A percentile compares a stretch with the other conserved stretches of the same genome.
Conservation (phyloP, 2,329 filamentous ascomycete genomes). For the Xylariaceae sp. region DNA sequence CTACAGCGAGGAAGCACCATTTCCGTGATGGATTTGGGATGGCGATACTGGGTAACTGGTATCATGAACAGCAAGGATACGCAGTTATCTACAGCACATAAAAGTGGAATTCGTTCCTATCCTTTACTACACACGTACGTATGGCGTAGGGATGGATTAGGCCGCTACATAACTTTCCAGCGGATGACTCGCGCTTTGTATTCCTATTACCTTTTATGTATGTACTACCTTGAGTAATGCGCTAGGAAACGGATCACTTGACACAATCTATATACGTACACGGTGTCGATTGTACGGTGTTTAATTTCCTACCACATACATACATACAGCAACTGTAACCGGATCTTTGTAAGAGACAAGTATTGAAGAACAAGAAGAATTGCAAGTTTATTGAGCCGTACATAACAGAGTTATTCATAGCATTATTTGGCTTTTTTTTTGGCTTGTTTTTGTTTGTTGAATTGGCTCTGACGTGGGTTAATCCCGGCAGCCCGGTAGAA, state of each 20-base stretch:
- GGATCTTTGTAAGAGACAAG: neutral
- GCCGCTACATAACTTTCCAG: no score
- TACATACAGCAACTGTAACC: neutral
- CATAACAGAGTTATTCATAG: neutral
- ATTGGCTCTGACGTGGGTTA: no score
- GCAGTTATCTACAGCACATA: neutral
- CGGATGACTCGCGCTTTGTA: no score
- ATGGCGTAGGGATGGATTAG: neutral
- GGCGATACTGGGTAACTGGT: no score
- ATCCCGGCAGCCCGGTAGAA: neutral
- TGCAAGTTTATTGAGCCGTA: no score
- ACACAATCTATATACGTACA: neutral
- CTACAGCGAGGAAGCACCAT: no score
- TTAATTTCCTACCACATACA: neutral
- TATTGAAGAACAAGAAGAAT: no score
- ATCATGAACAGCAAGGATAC: neutral
- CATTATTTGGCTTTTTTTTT: neutral
- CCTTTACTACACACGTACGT: no score
- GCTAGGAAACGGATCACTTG: no score
- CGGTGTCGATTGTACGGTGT: neutral
- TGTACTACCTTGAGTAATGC: no score
- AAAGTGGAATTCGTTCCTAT: neutral
- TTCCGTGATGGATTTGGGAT: neutral
- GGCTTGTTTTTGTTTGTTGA: neutral
- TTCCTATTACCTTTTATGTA: no score